Evolutionary conservation across 768 basidiomycete genomes (phyloP).

Genomic region (Amylocystis lapponica): DNA sequence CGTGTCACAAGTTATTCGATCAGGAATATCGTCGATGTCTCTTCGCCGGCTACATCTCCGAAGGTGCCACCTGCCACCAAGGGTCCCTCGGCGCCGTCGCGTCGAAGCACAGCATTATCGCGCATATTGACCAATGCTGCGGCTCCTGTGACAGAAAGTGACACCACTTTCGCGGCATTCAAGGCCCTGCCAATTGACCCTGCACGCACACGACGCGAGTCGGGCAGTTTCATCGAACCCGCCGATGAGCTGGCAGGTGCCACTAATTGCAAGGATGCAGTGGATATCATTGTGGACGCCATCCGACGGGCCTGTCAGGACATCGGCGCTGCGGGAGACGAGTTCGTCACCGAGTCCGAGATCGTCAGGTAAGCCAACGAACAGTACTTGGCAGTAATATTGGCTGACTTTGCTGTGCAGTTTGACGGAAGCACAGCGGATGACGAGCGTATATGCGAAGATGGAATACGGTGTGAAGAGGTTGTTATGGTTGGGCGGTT

Average conservation of each 20-base stretch:
- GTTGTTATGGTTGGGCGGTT: constrained; percentile 82
- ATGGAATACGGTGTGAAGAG: constrained; percentile 94
- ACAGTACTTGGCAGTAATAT: too few species aligned
- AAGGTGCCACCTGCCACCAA: constrained; percentile 3
- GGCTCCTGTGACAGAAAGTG: constrained; percentile 24
- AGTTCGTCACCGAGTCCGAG: constrained; percentile 60
- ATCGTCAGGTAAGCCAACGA: constrained; percentile 74
- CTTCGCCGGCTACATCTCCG: constrained; percentile 14
- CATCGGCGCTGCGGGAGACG: constrained; percentile 40
- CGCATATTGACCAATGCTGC: constrained; percentile 34
- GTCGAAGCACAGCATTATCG: constrained; percentile 21
- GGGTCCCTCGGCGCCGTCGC: constrained; percentile 6
- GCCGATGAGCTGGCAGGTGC: constrained; percentile 59
- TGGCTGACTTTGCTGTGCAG: constrained; percentile 41
- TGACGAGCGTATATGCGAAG: constrained; percentile 84
- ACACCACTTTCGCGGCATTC: constrained; percentile 63
- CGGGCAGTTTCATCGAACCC: constrained; percentile 48
- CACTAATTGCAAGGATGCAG: constrained; percentile 69
- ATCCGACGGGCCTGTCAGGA: constrained; percentile 66
- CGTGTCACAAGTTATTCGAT: constrained; percentile 84
- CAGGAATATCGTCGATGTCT: constrained; percentile 51
- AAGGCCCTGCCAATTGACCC: constrained; percentile 75
- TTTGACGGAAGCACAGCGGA: constrained; percentile 74
- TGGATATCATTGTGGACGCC: constrained; percentile 65
- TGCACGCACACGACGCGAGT: constrained; percentile 40